Base-by-base conservation (phyloP, 2,329 filamentous ascomycete species). In the Penicillium expansum region DNA sequence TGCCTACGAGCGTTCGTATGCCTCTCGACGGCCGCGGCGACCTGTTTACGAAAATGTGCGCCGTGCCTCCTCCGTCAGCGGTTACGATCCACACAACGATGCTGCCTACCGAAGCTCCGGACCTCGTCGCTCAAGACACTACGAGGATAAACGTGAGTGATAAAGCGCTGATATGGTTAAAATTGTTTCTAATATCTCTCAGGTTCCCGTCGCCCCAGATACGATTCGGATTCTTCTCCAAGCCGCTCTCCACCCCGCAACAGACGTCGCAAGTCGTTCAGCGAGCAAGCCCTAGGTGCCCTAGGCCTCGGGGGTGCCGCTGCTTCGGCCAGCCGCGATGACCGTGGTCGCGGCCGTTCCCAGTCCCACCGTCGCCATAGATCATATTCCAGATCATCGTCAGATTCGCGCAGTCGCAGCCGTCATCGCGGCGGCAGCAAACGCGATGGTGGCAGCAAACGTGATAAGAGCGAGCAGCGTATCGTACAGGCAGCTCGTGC, bases 401-500 rank as follows among this genome's bases (percentile, higher is more conserved):
- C 67, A 5, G 66, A 64, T 10, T 64, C 84, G 57, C 82, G 83
- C 61, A 84, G 82, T 32, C 77, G 80, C 54, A 47, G 41, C 20
- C 33, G 48, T 16, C 80, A 82, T 42, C 78, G 81, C 52, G 79
- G 81, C 54, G 79, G 79, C 59, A 73, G 72, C 55, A 29, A 8
- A 8, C 78, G 81, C 53, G 79, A 79, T 61, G 79, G 81, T 54
- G 79, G 79, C 59, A 73, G 72, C 55, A 29, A 8, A 8, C 78
- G 81, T 53, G 79, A 79, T 61, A 80, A 79, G 56, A 80, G 79
- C 39, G 70, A 79, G 73, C 74, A 80, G 50, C 90, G 90, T 66
- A 84, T 91, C 45, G 86, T 92, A 64, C 91, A 96, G 76, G 92
- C 92, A 33, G 91, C 92, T 71, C 93, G 94, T 79, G 92, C 93